Percentiles rank a stretch among this genome's conserved stretches.
Evolutionary conservation across 176 grass and related monocot genomes (phyloP).

Genomic region (Eleusine coracana): DNA sequence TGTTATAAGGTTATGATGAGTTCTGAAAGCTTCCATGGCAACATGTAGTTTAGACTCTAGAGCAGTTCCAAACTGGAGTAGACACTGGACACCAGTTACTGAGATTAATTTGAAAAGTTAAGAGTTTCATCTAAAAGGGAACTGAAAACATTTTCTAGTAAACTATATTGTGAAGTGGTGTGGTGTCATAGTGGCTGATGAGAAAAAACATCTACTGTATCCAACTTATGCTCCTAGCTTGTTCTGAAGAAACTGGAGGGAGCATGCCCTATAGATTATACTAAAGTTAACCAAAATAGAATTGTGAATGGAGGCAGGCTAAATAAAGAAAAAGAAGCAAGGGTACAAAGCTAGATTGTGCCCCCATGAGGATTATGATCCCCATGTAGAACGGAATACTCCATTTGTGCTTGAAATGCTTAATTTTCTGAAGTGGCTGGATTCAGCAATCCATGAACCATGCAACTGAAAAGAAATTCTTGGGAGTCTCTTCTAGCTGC

Average conservation of each 20-base stretch:
- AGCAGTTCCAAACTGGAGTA: not conserved
- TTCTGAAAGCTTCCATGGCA: not conserved
- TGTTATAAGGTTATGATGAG: not conserved
- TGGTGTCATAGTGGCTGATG: not conserved
- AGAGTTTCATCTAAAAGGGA: not conserved
- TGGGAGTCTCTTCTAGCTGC: too few species aligned
- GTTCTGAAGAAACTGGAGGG: not conserved
- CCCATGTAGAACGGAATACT: not conserved
- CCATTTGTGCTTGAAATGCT: not conserved
- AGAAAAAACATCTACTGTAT: not conserved
- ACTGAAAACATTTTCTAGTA: not conserved
- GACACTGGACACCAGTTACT: not conserved
- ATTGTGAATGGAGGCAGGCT: not conserved
- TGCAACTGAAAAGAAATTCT: too few species aligned
- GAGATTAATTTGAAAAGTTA: not conserved
- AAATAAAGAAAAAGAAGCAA: not conserved
- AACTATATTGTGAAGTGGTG: not conserved
- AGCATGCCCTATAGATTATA: not conserved
- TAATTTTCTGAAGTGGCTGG: not conserved
- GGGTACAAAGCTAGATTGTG: not conserved
- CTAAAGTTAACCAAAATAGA: not conserved
- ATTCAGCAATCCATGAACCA: not conserved
- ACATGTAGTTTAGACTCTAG: not conserved
- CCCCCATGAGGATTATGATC: not conserved
- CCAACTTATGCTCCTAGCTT: not conserved